Conservation (phyloP, 129 eudicot genomes). For the sunflower (Helianthus annuus) region DNA sequence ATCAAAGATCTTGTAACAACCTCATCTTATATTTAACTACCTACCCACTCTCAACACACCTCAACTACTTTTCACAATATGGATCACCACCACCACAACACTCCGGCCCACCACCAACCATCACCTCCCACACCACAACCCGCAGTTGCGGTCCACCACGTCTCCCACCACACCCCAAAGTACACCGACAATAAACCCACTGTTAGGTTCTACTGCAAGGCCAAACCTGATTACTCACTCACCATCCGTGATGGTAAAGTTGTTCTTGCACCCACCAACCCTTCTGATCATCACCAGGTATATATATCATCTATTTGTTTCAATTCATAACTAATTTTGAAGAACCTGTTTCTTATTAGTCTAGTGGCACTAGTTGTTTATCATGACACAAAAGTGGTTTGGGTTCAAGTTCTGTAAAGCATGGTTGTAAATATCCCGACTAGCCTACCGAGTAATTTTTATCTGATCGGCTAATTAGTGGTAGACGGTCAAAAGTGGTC, state of each 20-base stretch:
- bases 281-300: slow-evolving; percentile 67
- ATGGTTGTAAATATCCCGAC: no score
- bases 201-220: slow-evolving; percentile 59
- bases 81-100: slow-evolving; percentile 27
- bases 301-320: background rate
- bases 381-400: no score
- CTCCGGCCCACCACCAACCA: slow-evolving; percentile 16
- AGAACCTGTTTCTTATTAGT: no score
- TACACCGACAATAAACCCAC: slow-evolving; percentile 45
- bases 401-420: no score
- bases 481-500: no score
- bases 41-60: background rate
- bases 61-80: background rate
- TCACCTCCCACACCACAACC: slow-evolving; percentile 23
- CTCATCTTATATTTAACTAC: slow-evolving; percentile 10
- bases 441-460: background rate
- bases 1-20: no score
- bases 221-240: slow-evolving; percentile 60
- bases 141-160: slow-evolving; percentile 19
- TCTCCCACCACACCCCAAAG: slow-evolving; percentile 31
- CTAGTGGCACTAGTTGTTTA: no score
- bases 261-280: slow-evolving; percentile 57
- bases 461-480: no score
- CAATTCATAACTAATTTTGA: no score
- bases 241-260: slow-evolving; percentile 57